Percentiles rank a stretch among this genome's conserved stretches.
Evolutionary conservation across 257 asterid genomes (phyloP).

Genomic region (Solanum neorickii): DNA sequence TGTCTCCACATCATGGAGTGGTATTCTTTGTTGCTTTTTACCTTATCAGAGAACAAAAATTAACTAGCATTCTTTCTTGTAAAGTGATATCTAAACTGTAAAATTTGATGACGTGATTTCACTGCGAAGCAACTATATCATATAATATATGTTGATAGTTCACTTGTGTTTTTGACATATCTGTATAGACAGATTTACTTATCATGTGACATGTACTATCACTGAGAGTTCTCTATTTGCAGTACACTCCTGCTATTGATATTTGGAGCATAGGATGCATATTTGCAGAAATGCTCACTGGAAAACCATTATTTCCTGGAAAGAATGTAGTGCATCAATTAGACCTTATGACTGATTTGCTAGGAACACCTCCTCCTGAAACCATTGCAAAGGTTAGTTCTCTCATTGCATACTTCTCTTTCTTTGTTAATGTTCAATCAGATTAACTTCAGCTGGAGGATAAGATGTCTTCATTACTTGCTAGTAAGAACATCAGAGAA

Average conservation of each 20-base stretch:
- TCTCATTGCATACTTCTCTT: not conserved
- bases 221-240: conserved; percentile 19
- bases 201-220: not conserved
- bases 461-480: not conserved
- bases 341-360: conserved; percentile 88
- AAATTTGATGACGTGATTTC: not conserved
- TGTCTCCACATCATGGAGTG: no score
- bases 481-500: not conserved
- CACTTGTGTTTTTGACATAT: not conserved
- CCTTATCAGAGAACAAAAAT: not conserved
- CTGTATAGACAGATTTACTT: not conserved
- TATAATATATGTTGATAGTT: not conserved
- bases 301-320: conserved; percentile 91
- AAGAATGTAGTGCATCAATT: conserved; percentile 88
- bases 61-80: not conserved
- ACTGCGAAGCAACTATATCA: not conserved
- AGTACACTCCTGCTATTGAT: conserved; percentile 96
- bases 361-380: conserved; percentile 90
- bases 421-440: not conserved
- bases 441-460: not conserved
- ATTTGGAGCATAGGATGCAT: conserved; percentile 98
- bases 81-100: not conserved
- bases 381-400: conserved; percentile 66
- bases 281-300: conserved; percentile 82
- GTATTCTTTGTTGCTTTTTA: not conserved